These are phyloP conservation scores for Sugiyamaella japonica DNA, from an alignment of 1,139 yeast genomes.

Conservation along the genomic window DNA sequence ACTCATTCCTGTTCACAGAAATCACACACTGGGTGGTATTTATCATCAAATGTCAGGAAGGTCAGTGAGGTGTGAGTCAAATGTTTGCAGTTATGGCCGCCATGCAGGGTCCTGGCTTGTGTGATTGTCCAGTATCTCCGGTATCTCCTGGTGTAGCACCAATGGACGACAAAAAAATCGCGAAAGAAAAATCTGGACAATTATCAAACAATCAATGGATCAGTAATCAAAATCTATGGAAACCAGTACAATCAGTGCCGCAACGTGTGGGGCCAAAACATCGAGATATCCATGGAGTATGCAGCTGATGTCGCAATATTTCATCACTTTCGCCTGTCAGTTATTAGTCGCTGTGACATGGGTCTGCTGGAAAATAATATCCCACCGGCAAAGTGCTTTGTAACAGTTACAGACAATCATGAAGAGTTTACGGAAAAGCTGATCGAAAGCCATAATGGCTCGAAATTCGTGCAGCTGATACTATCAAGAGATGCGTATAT, in stretches of 20 bases:
- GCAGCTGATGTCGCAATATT: not conserved
- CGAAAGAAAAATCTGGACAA: no score
- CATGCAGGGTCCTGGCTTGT: constrained; percentile 3
- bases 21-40: not conserved
- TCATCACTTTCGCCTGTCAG: not conserved
- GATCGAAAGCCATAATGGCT: constrained; percentile 15
- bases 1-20: not conserved
- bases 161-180: no score
- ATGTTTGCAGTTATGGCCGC: not conserved
- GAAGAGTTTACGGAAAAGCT: constrained; percentile 1
- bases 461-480: constrained; percentile 17
- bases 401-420: constrained; percentile 15
- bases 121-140: constrained; percentile 6
- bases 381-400: constrained; percentile 26
- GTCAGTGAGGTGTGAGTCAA: not conserved
- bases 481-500: not conserved
- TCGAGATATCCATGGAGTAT: not conserved
- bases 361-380: constrained; percentile 6
- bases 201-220: not conserved
- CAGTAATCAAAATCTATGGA: not conserved
- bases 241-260: not conserved
- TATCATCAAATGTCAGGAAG: not conserved
- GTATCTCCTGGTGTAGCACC: constrained; percentile 10
- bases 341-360: constrained; percentile 3
- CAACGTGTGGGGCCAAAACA: not conserved